phyloP scores from a whole-genome alignment of 495 filamentous ascomycete genomes.

The Aspergillus sclerotioniger region DNA sequence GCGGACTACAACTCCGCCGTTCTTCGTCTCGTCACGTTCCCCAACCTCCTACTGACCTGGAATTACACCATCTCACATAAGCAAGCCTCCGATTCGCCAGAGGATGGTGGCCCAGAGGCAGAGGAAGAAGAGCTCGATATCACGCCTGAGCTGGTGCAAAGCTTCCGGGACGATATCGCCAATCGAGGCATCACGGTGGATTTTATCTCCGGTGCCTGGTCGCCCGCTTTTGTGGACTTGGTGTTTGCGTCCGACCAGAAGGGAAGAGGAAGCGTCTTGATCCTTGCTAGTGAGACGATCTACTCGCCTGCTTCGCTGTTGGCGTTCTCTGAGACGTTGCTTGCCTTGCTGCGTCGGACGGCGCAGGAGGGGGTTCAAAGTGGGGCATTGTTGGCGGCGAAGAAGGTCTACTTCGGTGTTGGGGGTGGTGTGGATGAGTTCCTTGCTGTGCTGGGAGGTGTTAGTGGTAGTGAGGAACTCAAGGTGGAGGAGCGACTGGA shows the following conservation, averaged over 20 bases:
- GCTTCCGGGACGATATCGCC: conserved; percentile 60
- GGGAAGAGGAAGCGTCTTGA: conserved; percentile 37
- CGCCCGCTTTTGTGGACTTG: conserved; percentile 61
- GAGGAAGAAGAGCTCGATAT: conserved; percentile 73
- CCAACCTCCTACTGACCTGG: conserved; percentile 85
- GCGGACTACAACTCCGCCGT: conserved; percentile 90
- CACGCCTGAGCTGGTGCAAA: conserved; percentile 56
- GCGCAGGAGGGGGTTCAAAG: conserved; percentile 34
- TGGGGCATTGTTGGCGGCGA: conserved; percentile 80
- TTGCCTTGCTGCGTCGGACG: conserved; percentile 59
- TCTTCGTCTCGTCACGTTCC: conserved; percentile 80
- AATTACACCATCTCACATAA: conserved; percentile 34
- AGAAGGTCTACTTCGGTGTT: conserved; percentile 94
- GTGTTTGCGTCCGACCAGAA: conserved; percentile 32
- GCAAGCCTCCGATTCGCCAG: conserved; percentile 9
- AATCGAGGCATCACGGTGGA: conserved; percentile 57
- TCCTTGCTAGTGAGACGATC: conserved; percentile 92
- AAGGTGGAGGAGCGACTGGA: conserved; percentile 62
- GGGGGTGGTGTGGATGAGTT: conserved; percentile 93
- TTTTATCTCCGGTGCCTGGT: conserved; percentile 86
- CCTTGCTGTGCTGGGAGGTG: conserved; percentile 55
- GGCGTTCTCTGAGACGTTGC: conserved; percentile 71
- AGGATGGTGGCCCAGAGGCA: conserved; percentile 10
- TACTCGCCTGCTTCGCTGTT: conserved; percentile 76
- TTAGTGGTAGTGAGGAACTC: conserved; percentile 54